Base-by-base conservation (phyloP, 2,329 filamentous ascomycete genomes). In the Aspergillus japonicus region DNA sequence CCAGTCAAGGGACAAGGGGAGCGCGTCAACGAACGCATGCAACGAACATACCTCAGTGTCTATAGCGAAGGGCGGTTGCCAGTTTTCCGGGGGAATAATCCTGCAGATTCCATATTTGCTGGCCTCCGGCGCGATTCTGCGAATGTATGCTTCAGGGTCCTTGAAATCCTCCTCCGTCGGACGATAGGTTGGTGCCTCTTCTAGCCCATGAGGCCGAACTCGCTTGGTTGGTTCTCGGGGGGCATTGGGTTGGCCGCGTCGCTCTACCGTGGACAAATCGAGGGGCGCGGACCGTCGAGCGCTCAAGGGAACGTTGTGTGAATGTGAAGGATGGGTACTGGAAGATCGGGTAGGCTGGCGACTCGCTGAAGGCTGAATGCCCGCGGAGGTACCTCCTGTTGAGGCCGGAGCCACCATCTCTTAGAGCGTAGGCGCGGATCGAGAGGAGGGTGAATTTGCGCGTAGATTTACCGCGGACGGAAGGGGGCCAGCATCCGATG, bases 61-160 rank as follows among this genome's bases (percentile, higher is more conserved):
- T 71, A 99, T 96, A 48, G 93, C 93, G 75, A 99, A 98, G 16
- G 92, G 84, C 7, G 95, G 95, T 70, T 96, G 94, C 95, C 95
- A 99, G 35, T 84, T 87, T 64, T 95, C 91, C 0, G 95, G 95
- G 5, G 95, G 95, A 58, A 99, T 90, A 63, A 99, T 91, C 77
- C 97, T 96, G 83, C 92, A 93, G 56, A 99, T 90, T 54, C 95
- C 95, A 77, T 90, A 98, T 69, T 93, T 87, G 66, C 84, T 86
- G 24, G 91, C 95, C 73, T 97, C 92, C 1, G 91, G 88, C 1
- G 88, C 83, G 67, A 99, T 97, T 77, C 94, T 97, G 73, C 88
- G 88, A 69, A 99, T 93, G 72, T 97, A 99, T 68, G 90, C 90
- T 72, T 96, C 88, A 0, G 95, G 95, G 69, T 99, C 93, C 70